Percentiles rank a stretch among this genome's conserved stretches.
phyloP scores from a whole-genome alignment of 805 yeast genomes.

The Saccharomycopsis lassenensis region DNA sequence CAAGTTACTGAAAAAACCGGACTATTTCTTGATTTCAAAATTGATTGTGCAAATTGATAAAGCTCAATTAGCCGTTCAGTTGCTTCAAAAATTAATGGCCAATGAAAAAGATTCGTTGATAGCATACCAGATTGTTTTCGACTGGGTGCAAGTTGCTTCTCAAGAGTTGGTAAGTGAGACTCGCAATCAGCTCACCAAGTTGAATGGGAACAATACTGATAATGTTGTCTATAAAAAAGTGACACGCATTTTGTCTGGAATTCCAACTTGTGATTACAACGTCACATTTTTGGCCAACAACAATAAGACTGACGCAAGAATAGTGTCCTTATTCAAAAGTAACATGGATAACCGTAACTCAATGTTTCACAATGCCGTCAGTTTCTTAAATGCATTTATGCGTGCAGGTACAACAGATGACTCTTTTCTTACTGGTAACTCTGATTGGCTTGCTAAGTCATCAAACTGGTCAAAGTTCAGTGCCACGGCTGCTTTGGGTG shows the following conservation, averaged over 20 bases:
- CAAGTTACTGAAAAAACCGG: conserved; percentile 50
- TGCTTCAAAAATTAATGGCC: conserved; percentile 51
- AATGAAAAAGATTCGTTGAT: conserved; percentile 36
- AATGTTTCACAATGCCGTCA: conserved; percentile 89
- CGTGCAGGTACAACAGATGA: conserved; percentile 96
- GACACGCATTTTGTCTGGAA: conserved; percentile 70
- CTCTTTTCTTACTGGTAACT: conserved; percentile 76
- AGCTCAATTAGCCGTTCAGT: conserved; percentile 50
- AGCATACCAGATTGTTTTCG: conserved; percentile 92
- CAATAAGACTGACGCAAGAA: conserved; percentile 75
- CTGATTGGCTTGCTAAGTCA: conserved; percentile 97
- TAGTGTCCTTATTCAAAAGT: conserved; percentile 72
- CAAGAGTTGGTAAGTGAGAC: conserved; percentile 68
- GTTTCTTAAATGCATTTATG: conserved; percentile 88
- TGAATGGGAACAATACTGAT: conserved; percentile 22
- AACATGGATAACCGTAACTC: conserved; percentile 86
- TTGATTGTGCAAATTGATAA: conserved; percentile 85
- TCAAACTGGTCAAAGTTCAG: conserved; percentile 96
- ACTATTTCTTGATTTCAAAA: conserved; percentile 74
- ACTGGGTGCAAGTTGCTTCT: conserved; percentile 81
- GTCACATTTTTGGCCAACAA: conserved; percentile 79
- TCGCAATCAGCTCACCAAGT: conserved; percentile 20
- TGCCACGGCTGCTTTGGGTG: conserved; percentile 97
- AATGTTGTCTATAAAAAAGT: conserved; percentile 31
- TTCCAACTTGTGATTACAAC: conserved; percentile 88